Evolutionary conservation across 139 green algal genomes (phyloP).

Genomic region (Picochlorum sp.): DNA sequence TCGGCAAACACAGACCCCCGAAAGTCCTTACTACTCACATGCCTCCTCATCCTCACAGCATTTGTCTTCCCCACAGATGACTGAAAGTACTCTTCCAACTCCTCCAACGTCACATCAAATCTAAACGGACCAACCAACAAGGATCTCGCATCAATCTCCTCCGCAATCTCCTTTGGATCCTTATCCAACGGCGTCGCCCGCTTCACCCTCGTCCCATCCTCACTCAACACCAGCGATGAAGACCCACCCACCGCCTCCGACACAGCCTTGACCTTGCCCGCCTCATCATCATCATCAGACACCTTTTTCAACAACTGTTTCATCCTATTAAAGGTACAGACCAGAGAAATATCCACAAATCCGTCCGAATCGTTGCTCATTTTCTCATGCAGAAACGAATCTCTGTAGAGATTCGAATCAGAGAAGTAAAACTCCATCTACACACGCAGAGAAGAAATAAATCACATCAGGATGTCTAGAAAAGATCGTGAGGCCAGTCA

Average conservation of each 20-base stretch:
- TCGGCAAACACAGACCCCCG: slow-evolving; percentile 75
- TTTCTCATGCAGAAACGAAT: slow-evolving; percentile 68
- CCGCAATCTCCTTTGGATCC: slow-evolving; percentile 21
- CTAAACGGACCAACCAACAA: slow-evolving; percentile 74
- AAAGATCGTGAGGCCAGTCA: too few relatives aligned
- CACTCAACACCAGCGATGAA: slow-evolving; percentile 22
- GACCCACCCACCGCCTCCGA: slow-evolving; percentile 21
- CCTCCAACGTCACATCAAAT: slow-evolving; percentile 49
- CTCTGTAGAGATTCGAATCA: slow-evolving; percentile 79
- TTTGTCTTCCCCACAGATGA: slow-evolving; percentile 28
- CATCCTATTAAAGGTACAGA: slow-evolving; percentile 82
- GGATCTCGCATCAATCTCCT: slow-evolving; percentile 53
- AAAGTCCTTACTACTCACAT: slow-evolving; percentile 70
- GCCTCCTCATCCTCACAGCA: slow-evolving; percentile 68
- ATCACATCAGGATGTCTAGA: not conserved
- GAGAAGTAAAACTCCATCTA: slow-evolving; percentile 94
- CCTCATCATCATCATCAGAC: too few relatives aligned
- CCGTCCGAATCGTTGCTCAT: slow-evolving; percentile 51
- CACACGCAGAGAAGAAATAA: not conserved
- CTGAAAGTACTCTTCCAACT: slow-evolving; percentile 51
- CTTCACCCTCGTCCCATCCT: slow-evolving; percentile 36
- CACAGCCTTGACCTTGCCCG: slow-evolving; percentile 12
- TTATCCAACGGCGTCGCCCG: slow-evolving; percentile 16
- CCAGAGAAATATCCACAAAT: slow-evolving; percentile 56
- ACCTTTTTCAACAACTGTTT: slow-evolving; percentile 31